phyloP scores from a whole-genome alignment of 2,329 filamentous ascomycete species.

The Scolecobasidium constrictum region DNA sequence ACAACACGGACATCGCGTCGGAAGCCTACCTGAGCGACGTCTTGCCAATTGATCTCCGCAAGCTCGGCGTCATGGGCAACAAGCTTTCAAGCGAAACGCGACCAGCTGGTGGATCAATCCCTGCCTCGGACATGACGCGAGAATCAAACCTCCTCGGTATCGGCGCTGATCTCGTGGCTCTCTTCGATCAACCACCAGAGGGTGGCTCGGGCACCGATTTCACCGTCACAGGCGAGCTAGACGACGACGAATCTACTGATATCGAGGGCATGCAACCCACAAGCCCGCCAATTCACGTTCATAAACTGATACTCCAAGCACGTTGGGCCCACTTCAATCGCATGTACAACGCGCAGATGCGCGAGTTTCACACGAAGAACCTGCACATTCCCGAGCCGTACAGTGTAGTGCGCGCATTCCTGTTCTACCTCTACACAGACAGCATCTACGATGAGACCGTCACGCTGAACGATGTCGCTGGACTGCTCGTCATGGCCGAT shows the following conservation, averaged over 20 bases:
- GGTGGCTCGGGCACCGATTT: conserved; percentile 83
- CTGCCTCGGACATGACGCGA: conserved; percentile 42
- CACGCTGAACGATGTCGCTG: conserved; percentile 72
- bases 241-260: conserved; percentile 41
- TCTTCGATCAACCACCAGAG: conserved; percentile 81
- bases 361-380: conserved; percentile 90
- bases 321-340: conserved; percentile 96
- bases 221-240: conserved; percentile 75
- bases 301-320: conserved; percentile 86
- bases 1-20: conserved; percentile 57
- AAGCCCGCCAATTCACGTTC: conserved; percentile 82
- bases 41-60: conserved; percentile 82
- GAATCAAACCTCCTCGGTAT: conserved; percentile 49
- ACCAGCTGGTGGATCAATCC: conserved; percentile 26
- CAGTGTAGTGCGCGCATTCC: conserved; percentile 82
- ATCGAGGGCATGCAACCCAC: conserved; percentile 22
- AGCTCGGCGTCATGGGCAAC: conserved; percentile 83
- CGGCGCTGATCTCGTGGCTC: conserved; percentile 71
- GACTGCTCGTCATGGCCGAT: conserved; percentile 93
- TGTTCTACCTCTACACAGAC: conserved; percentile 95
- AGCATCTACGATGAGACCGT: conserved; percentile 54
- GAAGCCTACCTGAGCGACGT: conserved; percentile 94
- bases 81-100: conserved; percentile 40
- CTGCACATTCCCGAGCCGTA: conserved; percentile 98
- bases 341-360: conserved; percentile 88